These are phyloP conservation scores for Clonostachys byssicola DNA, from an alignment of 2,329 filamentous ascomycete species.

Conservation along the genomic window DNA sequence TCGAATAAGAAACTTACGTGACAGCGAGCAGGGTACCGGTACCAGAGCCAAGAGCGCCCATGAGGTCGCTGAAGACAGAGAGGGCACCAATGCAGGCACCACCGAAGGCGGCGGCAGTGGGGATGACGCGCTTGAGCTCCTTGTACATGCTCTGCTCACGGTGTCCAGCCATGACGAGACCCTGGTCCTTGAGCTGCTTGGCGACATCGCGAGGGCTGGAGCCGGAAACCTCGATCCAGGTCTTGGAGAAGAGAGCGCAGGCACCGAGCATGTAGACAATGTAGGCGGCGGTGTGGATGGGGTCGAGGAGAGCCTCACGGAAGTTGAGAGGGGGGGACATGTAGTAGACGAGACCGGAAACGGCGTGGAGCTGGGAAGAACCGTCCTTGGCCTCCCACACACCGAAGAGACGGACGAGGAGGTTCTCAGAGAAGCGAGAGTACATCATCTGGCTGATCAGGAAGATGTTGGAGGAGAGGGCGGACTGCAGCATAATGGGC, in stretches of 20 bases:
- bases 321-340: constrained; percentile 99
- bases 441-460: constrained; percentile 99
- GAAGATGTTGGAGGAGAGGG: constrained; percentile 98
- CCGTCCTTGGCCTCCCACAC: constrained; percentile 98
- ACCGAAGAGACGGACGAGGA: constrained; percentile 93
- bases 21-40: constrained; percentile 98
- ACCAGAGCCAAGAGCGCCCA: constrained; percentile 92
- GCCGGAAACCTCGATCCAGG: constrained; percentile 99
- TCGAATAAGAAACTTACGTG: constrained; percentile 64
- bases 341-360: constrained; percentile 96
- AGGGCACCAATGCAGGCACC: constrained; percentile 98
- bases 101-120: constrained; percentile 95
- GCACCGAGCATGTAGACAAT: constrained; percentile 97
- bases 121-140: constrained; percentile 98
- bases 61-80: constrained; percentile 90
- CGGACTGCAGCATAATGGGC: constrained; percentile 99
- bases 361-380: constrained; percentile 89
- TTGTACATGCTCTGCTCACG: constrained; percentile 99
- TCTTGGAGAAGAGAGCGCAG: constrained; percentile 99
- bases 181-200: constrained; percentile 99
- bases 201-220: constrained; percentile 96
- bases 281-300: constrained; percentile 94
- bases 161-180: constrained; percentile 98
- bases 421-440: constrained; percentile 98
- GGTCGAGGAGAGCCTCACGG: constrained; percentile 93